Evolutionary conservation across 768 basidiomycete genomes (phyloP).

Genomic region (Rhizopogon roseolus): DNA sequence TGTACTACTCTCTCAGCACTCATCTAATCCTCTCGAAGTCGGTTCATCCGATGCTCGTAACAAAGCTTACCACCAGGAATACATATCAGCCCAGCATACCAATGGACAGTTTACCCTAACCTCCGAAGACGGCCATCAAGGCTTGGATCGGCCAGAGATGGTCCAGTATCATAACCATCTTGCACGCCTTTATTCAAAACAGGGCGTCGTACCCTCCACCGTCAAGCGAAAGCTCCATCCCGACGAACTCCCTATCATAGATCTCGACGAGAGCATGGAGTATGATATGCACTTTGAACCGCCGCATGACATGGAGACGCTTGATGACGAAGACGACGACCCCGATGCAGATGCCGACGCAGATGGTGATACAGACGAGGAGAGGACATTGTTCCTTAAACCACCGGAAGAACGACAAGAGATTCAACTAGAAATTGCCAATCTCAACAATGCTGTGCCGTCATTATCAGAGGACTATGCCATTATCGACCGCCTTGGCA

Average conservation of each 20-base stretch:
- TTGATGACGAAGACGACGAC: slow-evolving; percentile 29
- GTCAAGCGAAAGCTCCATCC: slow-evolving; percentile 15
- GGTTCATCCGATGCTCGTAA: slow-evolving; percentile 57
- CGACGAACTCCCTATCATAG: slow-evolving; percentile 28
- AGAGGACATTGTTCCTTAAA: slow-evolving; percentile 52
- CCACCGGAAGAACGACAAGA: slow-evolving; percentile 64
- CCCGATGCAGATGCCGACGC: slow-evolving; percentile 30
- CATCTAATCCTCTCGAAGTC: slow-evolving; percentile 70
- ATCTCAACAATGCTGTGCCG: slow-evolving; percentile 64
- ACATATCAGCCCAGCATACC: slow-evolving; percentile 30
- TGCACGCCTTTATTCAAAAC: slow-evolving; percentile 33
- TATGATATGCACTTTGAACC: slow-evolving; percentile 34
- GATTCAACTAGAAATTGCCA: slow-evolving; percentile 72
- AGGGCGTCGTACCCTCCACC: slow-evolving; percentile 13
- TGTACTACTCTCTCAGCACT: slow-evolving; percentile 57
- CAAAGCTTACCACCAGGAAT: slow-evolving; percentile 37
- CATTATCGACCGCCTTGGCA: slow-evolving; percentile 87
- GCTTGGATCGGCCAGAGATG: slow-evolving; percentile 34
- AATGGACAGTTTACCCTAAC: slow-evolving; percentile 27
- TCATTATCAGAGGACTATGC: slow-evolving; percentile 64
- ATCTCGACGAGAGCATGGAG: slow-evolving; percentile 47
- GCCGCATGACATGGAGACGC: slow-evolving; percentile 27
- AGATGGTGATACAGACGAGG: slow-evolving; percentile 53
- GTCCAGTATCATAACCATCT: slow-evolving; percentile 49
- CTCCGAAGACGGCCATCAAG: slow-evolving; percentile 50